Percentiles rank a stretch among this genome's conserved stretches.
Conservation (phyloP, 2,329 filamentous ascomycete genomes). For the Colletotrichum viniferum region DNA sequence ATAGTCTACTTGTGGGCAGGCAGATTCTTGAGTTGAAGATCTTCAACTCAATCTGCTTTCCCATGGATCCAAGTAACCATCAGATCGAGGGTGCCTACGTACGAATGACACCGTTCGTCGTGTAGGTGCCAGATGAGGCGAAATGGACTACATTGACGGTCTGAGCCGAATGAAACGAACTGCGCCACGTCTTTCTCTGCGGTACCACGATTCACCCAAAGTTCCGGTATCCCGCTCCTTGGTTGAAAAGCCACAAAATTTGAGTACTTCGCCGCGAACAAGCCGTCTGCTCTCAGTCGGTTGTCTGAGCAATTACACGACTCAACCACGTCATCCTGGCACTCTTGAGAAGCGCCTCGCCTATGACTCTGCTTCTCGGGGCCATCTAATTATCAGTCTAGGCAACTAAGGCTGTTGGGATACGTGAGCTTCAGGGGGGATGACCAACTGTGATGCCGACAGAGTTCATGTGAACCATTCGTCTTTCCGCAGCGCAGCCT, state of each 20-base stretch:
- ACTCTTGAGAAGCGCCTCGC: neutral
- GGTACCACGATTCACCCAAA: neutral
- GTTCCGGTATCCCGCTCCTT: neutral
- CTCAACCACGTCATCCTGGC: rapidly evolving
- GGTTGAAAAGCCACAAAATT: neutral
- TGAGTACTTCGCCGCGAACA: neutral
- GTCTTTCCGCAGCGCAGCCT: neutral
- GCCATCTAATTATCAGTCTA: rapidly evolving
- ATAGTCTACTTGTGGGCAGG: neutral
- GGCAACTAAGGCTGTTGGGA: neutral
- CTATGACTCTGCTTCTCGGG: neutral
- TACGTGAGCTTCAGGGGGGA: neutral
- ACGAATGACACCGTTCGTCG: neutral
- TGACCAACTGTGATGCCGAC: neutral
- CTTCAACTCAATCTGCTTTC: neutral
- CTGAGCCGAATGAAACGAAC: neutral
- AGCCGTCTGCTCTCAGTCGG: neutral
- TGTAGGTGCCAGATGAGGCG: neutral
- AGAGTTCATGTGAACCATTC: neutral
- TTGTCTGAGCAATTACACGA: too few species aligned
- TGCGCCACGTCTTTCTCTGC: neutral
- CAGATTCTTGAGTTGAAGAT: neutral
- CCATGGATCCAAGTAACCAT: neutral
- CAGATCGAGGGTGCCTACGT: neutral
- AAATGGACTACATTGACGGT: neutral